Base-by-base conservation (phyloP, 148 eudicot genomes). In the Diospyros kaki region DNA sequence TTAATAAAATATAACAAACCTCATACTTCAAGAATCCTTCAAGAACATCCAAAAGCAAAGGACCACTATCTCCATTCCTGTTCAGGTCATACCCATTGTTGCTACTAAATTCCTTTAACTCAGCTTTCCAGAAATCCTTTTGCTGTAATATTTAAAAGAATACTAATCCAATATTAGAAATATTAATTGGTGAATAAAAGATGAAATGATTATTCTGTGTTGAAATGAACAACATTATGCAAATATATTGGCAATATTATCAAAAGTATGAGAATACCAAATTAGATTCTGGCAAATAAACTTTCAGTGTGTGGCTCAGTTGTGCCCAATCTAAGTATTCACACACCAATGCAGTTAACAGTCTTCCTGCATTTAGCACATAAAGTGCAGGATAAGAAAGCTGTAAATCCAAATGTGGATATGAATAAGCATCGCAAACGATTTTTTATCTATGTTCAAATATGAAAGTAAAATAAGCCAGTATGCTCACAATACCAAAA, bases 241-340 rank as follows among this genome's bases (percentile, higher is more conserved):
- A 11, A 74, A 69, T 64, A 64, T n/a, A 42, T 17, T 60, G 28
- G 55, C 56, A 77, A 63, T n/a, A 69, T 6, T 28, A 58, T 11
- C 41, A 65, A 28, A 39, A 61, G 53, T 66, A 73, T 14, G 50
- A 28, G 14, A 71, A 60, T 90, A 92, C 97, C 92, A 90, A 78
- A 77, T 92, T 92, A 75, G 88, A 90, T 79, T 90, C 94, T 28
- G 97, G 97, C 74, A 88, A 84, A 81, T 92, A 95, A 72, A 95
- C 97, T 86, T 95, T 93, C 56, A 81, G 79, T 28, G 97, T 90
- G 83, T 93, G 99, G 84, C 83, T 86, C 52, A 92, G 89, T 69
- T 93, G 89, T 41, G 97, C 97, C 99, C 99, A 93, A 73, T 95
- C 97, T 86, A 95, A 74, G 86, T 92, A 95, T 84, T 95, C 99